These are phyloP conservation scores for Microcera coccophila DNA, from an alignment of 2,329 filamentous ascomycete genomes.

Conservation along the genomic window DNA sequence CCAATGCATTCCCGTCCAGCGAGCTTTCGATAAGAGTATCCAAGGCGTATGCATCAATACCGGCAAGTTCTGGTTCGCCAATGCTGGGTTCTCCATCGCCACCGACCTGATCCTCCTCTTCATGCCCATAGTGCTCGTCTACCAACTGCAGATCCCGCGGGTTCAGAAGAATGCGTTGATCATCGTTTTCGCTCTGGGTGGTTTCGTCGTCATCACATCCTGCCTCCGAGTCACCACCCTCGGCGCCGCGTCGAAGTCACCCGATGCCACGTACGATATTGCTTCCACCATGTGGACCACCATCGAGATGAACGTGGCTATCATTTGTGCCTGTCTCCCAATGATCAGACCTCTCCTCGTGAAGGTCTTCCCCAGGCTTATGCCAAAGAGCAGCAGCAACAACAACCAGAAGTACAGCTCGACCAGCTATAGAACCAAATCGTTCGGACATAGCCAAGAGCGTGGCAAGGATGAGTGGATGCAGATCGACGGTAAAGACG, in stretches of 20 bases:
- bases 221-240: conserved; percentile 33
- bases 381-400: conserved; percentile 19
- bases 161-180: conserved; percentile 36
- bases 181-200: conserved; percentile 37
- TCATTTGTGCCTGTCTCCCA: conserved; percentile 39
- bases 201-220: conserved; percentile 30
- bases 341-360: conserved; percentile 33
- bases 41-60: conserved; percentile 42
- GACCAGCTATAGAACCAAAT: conserved; percentile 16
- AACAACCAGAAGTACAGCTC: conserved; percentile 14
- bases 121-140: conserved; percentile 44
- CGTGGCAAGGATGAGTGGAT: conserved; percentile 22
- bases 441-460: conserved; percentile 14
- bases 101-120: conserved; percentile 44
- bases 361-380: conserved; percentile 23
- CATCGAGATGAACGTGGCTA: conserved; percentile 37
- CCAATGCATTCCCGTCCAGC: conserved; percentile 32
- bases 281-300: conserved; percentile 36
- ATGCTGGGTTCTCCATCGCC: conserved; percentile 42
- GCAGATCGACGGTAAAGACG: conserved; percentile 19
- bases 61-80: conserved; percentile 44
- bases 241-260: conserved; percentile 19
- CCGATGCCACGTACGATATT: conserved; percentile 33
- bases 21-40: conserved; percentile 40
- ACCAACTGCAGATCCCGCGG: conserved; percentile 38